These are phyloP conservation scores for Pouteria campechiana DNA, from an alignment of 179 eudicot genomes.

Conservation along the genomic window DNA sequence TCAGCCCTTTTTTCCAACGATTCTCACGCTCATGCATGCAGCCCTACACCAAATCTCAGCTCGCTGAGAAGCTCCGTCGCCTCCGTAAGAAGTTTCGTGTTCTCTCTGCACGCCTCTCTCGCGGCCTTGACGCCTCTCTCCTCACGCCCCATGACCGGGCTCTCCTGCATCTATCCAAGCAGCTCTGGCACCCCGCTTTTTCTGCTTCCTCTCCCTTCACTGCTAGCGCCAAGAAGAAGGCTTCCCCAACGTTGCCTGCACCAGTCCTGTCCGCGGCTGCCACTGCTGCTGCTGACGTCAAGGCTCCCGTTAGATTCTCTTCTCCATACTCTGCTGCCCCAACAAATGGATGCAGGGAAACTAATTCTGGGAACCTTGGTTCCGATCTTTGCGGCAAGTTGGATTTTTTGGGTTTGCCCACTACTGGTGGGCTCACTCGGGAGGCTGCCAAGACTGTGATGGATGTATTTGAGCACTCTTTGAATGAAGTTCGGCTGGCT, in stretches of 20 bases:
- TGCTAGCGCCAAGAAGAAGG: background rate
- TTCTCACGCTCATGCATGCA: conserved; percentile 23
- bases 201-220: conserved; percentile 16
- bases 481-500: conserved; percentile 15
- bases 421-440: conserved; percentile 4
- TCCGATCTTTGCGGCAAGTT: background rate
- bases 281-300: too few species aligned
- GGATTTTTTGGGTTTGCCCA: background rate
- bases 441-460: conserved; percentile 15
- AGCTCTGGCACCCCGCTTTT: conserved; percentile 26
- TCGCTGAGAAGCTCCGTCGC: conserved; percentile 41
- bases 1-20: conserved; percentile 15
- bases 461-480: conserved; percentile 22
- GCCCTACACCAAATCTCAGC: conserved; percentile 36
- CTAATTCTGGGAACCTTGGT: background rate
- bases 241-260: too few species aligned
- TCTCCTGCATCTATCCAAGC: conserved; percentile 19
- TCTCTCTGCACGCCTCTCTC: conserved; percentile 15
- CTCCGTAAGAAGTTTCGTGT: conserved; percentile 34
- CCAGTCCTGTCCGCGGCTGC: too few species aligned
- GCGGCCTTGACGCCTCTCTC: conserved; percentile 19
- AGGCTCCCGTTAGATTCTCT: conserved; percentile 22
- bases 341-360: background rate
- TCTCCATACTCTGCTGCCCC: conserved; percentile 7
- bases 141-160: conserved; percentile 30